Evolutionary conservation across 1,284 basidiomycete genomes (phyloP), one percentile per base, ranked within the genome.

Genomic region (Termitomyces sp.): DNA sequence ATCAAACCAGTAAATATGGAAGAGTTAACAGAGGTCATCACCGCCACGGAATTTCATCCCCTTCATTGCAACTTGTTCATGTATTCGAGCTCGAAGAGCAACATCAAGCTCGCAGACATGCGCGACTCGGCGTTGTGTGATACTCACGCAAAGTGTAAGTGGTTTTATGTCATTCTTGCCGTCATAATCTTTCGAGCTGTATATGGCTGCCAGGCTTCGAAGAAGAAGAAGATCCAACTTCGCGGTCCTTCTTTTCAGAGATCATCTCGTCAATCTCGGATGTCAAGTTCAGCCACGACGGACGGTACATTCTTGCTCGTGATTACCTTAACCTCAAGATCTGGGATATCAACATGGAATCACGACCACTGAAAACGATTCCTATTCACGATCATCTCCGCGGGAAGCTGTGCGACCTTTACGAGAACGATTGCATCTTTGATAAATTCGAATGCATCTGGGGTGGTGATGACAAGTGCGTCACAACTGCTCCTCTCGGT

Each of bases 1-100:
- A 99, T 99, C 82, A 99, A 99, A 72, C 97, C 97, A 0, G 88
- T 94, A 67, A 99, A 99, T 74, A 99, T 99, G 97, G 97, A 99
- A 69, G 97, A 99, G 72, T 80, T 99, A 53, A 99, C 97, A 13
- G 97, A 99, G 71, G 97, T 99, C 69, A 99, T 99, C 73, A 99
- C 97, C 9, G 94, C 96, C 3, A 94, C 97, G 54, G 97, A 99
- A 74, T 99, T 99, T 75, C 97, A 99, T 68, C 97, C 97, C 13
- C 82, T 87, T 59, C 92, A 97, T 64, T 99, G 97, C 86, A 99
- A 99, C 71, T 78, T 94, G 53, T 98, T 99, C 77, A 98, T 98
- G 91, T 99, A 99, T 73, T 99, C 96, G 59, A 95, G 92, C 76
- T 99, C 96, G 58, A 99, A 99, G 76, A 96, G 94, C 62, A 99